Evolutionary conservation across 495 filamentous ascomycete genomes (phyloP).

Genomic region (Neurospora sp.): DNA sequence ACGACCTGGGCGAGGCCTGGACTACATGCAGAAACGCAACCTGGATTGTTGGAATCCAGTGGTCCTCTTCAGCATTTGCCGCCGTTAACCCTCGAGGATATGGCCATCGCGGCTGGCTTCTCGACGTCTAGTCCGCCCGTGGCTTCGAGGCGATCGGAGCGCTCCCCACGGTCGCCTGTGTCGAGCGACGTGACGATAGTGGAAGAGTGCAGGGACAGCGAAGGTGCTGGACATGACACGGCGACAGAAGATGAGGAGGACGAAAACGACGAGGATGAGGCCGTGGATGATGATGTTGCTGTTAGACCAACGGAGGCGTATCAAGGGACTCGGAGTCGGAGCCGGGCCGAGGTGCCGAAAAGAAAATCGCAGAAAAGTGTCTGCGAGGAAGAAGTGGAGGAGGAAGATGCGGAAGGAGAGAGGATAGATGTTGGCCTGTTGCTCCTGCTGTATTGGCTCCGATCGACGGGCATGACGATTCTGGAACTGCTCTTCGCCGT

Average conservation of each 20-base stretch:
- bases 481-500: not conserved
- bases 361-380: not conserved
- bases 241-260: not conserved
- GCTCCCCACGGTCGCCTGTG: not conserved
- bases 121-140: not conserved
- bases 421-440: not conserved
- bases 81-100: not conserved
- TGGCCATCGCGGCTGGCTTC: not conserved
- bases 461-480: not conserved
- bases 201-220: not conserved
- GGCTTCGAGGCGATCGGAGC: not conserved
- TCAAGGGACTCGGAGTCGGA: not conserved
- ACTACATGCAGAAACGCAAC: not conserved
- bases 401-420: not conserved
- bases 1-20: not conserved
- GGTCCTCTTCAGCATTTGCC: not conserved
- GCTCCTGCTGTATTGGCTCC: constrained; percentile 1
- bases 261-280: not conserved
- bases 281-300: not conserved
- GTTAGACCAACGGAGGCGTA: not conserved
- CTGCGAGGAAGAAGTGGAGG: not conserved
- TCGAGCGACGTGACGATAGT: not conserved
- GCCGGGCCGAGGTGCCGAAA: not conserved
- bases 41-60: not conserved
- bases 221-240: not conserved